Evolutionary conservation across 2,329 filamentous ascomycete genomes (phyloP).

Genomic region (Aspergillus sp.): DNA sequence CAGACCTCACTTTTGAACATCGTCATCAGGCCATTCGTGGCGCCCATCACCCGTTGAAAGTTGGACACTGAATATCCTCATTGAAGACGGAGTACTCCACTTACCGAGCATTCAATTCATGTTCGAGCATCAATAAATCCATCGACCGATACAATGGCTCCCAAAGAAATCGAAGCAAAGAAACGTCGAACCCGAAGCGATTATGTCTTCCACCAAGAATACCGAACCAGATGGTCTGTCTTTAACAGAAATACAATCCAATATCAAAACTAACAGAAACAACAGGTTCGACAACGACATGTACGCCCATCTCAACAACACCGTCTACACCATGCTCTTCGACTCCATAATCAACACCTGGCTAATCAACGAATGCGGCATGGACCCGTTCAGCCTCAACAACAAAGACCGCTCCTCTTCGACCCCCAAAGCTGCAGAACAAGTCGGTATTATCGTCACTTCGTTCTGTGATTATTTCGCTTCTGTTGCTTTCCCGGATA

Average conservation of each 20-base stretch:
- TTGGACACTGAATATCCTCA: no score
- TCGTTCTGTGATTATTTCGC: constrained; percentile 82
- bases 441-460: constrained; percentile 81
- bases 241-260: constrained; percentile 9
- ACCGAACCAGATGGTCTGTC: constrained; percentile 75
- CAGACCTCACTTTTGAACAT: no score
- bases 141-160: constrained; percentile 13
- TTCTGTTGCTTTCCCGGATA: constrained; percentile 73
- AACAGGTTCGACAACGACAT: constrained; percentile 86
- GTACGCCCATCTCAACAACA: constrained; percentile 92
- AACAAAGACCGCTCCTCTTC: constrained; percentile 4
- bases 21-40: no score
- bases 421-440: constrained; percentile 22
- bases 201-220: constrained; percentile 75
- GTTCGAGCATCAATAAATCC: no score
- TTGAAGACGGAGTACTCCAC: no score
- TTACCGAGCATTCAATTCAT: no score
- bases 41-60: no score
- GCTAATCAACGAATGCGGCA: constrained; percentile 70
- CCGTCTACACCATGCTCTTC: constrained; percentile 79
- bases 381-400: constrained; percentile 62
- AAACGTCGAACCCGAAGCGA: constrained; percentile 59
- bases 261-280: neutral
- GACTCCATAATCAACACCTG: constrained; percentile 89
- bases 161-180: constrained; percentile 47